A percentile compares a stretch with the other conserved stretches of the same genome.
phyloP scores from a whole-genome alignment of 345 rosid species.

The Camelina neglecta region DNA sequence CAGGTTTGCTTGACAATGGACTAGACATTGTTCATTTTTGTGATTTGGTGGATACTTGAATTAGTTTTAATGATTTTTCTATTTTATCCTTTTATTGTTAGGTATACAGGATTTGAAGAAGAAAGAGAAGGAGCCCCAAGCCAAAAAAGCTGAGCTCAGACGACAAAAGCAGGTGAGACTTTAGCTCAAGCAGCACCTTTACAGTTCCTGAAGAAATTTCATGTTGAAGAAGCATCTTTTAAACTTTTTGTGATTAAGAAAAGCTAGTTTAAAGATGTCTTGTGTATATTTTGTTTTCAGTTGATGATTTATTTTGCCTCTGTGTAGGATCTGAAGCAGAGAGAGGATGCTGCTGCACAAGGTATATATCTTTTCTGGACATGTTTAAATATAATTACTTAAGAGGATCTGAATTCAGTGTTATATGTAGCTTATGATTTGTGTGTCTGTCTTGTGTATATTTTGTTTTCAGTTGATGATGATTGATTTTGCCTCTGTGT shows the following conservation, averaged over 20 bases:
- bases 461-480: too few species aligned
- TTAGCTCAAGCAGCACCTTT: neutral
- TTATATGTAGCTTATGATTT: too few species aligned
- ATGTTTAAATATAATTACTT: too few species aligned
- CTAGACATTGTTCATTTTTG: conserved; percentile 12
- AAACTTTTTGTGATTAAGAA: neutral
- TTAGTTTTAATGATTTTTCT: neutral
- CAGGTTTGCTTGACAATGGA: conserved; percentile 39
- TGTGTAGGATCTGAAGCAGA: too few species aligned
- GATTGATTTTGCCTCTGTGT: conserved; percentile 35
- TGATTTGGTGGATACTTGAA: neutral
- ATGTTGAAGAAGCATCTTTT: neutral
- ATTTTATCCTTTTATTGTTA: neutral
- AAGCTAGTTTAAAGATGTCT: neutral
- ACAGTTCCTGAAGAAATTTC: conserved; percentile 3
- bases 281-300: neutral
- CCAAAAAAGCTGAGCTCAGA: conserved; percentile 87
- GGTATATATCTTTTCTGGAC: too few species aligned
- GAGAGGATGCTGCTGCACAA: too few species aligned
- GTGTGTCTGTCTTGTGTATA: too few species aligned
- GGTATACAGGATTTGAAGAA: conserved; percentile 68
- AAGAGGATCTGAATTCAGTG: too few species aligned
- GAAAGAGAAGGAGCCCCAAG: conserved; percentile 95
- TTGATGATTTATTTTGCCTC: neutral
- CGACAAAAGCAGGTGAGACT: conserved; percentile 75